phyloP scores from a whole-genome alignment of 164 flowering plant genomes.

The Vitis rupestris region DNA sequence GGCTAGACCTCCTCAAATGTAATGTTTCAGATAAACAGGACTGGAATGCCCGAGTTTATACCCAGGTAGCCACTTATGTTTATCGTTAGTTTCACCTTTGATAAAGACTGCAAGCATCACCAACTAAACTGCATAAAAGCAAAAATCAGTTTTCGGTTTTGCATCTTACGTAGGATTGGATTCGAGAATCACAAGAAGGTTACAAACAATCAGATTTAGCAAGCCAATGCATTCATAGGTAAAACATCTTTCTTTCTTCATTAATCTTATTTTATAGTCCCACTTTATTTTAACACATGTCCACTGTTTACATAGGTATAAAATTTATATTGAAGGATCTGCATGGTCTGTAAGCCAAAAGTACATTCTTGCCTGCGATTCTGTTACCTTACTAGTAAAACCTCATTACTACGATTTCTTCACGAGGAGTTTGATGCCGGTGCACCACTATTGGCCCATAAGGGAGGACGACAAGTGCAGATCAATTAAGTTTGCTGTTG shows the following conservation, averaged over 20 bases:
- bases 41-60: constrained; percentile 60
- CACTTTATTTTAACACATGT: neutral
- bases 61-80: constrained; percentile 34
- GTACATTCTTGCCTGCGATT: constrained; percentile 73
- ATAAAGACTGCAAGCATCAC: neutral
- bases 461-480: constrained; percentile 52
- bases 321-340: constrained; percentile 68
- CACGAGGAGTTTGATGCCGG: constrained; percentile 56
- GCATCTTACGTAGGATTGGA: constrained; percentile 51
- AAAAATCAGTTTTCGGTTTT: neutral
- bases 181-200: constrained; percentile 43
- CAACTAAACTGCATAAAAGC: neutral
- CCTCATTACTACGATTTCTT: constrained; percentile 66
- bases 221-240: constrained; percentile 64
- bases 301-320: constrained; percentile 35
- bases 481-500: constrained; percentile 65
- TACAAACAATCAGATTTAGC: constrained; percentile 60
- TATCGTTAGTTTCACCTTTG: too few relatives aligned
- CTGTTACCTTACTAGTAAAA: constrained; percentile 46
- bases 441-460: constrained; percentile 68
- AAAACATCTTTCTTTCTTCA: neutral
- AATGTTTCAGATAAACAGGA: constrained; percentile 52
- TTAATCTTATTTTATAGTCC: neutral
- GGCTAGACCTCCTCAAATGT: constrained; percentile 62
- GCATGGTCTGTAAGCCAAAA: constrained; percentile 85